A percentile compares a stretch with the other conserved stretches of the same genome.
phyloP scores from a whole-genome alignment of 139 green algal species.

The Zygnema cylindricum region DNA sequence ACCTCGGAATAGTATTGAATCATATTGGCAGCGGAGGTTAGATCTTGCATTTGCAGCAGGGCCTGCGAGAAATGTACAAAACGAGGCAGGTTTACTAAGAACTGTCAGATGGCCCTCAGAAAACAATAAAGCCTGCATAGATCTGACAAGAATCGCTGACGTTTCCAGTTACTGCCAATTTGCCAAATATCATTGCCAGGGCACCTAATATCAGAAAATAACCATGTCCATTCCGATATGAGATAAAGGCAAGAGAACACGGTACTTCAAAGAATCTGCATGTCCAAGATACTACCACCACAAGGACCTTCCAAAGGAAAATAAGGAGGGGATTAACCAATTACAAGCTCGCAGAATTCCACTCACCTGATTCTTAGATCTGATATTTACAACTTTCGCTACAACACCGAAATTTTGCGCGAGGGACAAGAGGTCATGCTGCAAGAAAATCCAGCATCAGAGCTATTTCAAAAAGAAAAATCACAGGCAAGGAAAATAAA shows the following conservation, averaged over 20 bases:
- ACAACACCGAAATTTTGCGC: constrained; percentile 54
- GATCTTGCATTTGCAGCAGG: constrained; percentile 57
- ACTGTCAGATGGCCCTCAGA: too few relatives aligned
- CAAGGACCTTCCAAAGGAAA: too few relatives aligned
- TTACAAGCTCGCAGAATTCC: too few relatives aligned
- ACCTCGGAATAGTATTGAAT: constrained; percentile 54
- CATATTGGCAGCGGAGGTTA: constrained; percentile 41
- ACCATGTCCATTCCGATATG: too few relatives aligned
- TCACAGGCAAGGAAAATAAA: neutral
- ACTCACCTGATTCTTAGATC: constrained; percentile 59
- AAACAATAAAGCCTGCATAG: constrained; percentile 25
- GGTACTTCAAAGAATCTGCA: too few relatives aligned
- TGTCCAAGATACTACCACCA: too few relatives aligned
- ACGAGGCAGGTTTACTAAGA: too few relatives aligned
- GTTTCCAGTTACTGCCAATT: too few relatives aligned
- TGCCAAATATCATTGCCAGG: too few relatives aligned
- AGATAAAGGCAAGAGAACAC: too few relatives aligned
- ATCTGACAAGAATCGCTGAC: neutral
- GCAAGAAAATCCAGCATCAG: constrained; percentile 33
- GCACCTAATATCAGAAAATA: too few relatives aligned
- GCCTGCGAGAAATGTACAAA: constrained; percentile 47
- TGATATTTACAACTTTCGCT: constrained; percentile 49
- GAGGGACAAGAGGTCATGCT: constrained; percentile 46
- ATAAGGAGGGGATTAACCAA: too few relatives aligned
- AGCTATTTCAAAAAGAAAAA: constrained; percentile 15